Base-by-base conservation (phyloP, 495 filamentous ascomycete species). In the Aspergillus homomorphus region DNA sequence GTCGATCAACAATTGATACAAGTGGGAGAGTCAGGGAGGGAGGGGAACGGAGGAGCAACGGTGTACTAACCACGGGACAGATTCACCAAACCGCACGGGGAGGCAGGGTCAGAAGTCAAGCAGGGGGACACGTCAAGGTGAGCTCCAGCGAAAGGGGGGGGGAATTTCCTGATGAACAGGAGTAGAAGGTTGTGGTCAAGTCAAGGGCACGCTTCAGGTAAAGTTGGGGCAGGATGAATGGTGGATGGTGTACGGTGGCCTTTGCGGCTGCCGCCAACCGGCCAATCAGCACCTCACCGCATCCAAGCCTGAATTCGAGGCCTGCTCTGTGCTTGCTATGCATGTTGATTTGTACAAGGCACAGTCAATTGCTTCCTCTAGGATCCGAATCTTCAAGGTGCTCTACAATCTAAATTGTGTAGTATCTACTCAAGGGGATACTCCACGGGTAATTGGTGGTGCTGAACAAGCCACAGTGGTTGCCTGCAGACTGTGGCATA, bases 201-300 rank as follows among this genome's bases (percentile, higher is more conserved):
- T 20, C 45, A 49, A 22, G 12, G 12, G 12, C 33, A 12, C 33
- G 10, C 4, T 30, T 22, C n/a, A 49, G 23, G 45, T 15, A 49
- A 18, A 46, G 45, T 49, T n/a, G 45, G 33, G 50, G 26, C 16
- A 30, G 19, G 20, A n/a, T 22, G 23, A 67, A 70, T 69, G 70
- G 56, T 46, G 58, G 60, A 60, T 66, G 68, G 66, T 67, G 60
- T 73, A 73, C 66, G 70, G 73, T 75, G 72, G 72, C 73, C 73
- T 75, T 73, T 71, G 73, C 53, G 67, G 65, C 59, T 46, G 64
- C 54, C 33, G 16, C 52, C 41, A 22, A 22, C 57, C 63, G 64
- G 62, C 72, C 73, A 76, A 76, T 76, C 72, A 76, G 55, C 61
- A 59, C 21, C 57, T 38, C 33, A 38, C 58, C 52, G 43, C 54